Base-by-base conservation (phyloP, 208 protist genomes). In the Acanthamoeba triangularis region DNA sequence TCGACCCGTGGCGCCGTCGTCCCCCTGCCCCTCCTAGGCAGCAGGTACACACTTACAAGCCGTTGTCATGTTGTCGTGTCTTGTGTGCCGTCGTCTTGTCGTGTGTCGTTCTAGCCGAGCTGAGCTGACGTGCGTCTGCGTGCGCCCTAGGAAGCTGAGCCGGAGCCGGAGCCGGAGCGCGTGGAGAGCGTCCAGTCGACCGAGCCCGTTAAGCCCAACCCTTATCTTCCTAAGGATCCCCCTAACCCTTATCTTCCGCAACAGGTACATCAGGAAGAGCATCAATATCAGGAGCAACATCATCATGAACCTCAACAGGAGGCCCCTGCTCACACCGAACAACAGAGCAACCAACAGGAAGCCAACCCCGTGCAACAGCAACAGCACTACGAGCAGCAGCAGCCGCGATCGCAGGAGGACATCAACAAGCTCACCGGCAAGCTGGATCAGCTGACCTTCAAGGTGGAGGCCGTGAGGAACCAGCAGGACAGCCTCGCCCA, bases 1-100 rank as follows among this genome's bases (percentile, higher is more conserved):
- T 97, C 47, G 94, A 96, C 44, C 76, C 80, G 10, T 82, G 69
- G 76, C 63, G 78, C 78, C 78, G 78, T 30, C 90, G 61, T 69
- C 28, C 95, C 28, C 94, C 47, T 20, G 37, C 69, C 18, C 94
- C 44, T 35, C 8, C 37, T 5, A 20, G 25, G 37, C 74, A 49
- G 13, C 78, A 85, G 78, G 78, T 59, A 85, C 28, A 37, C 76
- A 49, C 28, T n/a, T n/a, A 37, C n/a, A 16, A 25, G n/a, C 30
- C n/a, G 23, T n/a, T n/a, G n/a, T 37, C 44, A 47, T 7, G 44
- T 47, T 47, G 44, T 47, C 44, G 2, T 47, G 37, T 41, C 37
- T 1, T 41, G 37, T 41, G 37, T n/a, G n/a, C n/a, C n/a, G n/a
- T 41, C 37, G 37, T 41, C 37, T 41, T 41, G 52, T 59, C 44